phyloP scores from a whole-genome alignment of 2,329 filamentous ascomycete species.

The Pleurostoma richardsiae region DNA sequence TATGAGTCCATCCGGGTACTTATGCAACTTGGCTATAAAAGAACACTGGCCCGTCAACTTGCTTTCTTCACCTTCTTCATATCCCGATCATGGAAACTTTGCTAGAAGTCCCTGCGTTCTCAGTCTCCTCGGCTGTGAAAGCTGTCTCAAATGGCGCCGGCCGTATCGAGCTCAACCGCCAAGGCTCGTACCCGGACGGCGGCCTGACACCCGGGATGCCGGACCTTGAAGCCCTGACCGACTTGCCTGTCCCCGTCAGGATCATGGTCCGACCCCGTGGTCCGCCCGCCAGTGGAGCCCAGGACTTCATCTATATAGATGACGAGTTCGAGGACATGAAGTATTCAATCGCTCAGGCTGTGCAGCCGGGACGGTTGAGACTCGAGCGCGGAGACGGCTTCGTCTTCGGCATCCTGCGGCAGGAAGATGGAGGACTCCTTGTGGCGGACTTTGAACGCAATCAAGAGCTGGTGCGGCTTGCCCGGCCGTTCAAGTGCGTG shows the following conservation, averaged over 20 bases:
- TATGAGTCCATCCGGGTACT: too few species aligned
- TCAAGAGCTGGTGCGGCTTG: conserved; percentile 30
- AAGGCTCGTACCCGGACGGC: conserved; percentile 42
- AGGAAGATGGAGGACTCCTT: conserved; percentile 3
- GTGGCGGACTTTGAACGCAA: conserved; percentile 36
- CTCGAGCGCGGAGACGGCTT: conserved; percentile 45
- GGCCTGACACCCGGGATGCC: conserved; percentile 43
- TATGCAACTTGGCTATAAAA: too few species aligned
- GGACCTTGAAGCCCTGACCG: conserved; percentile 27
- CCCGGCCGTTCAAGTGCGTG: conserved; percentile 38
- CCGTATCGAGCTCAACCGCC: conserved; percentile 49
- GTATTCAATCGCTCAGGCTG: conserved; percentile 29
- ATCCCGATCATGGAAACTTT: neutral
- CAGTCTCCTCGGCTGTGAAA: conserved; percentile 28
- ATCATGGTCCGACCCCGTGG: conserved; percentile 52
- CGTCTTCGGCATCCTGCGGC: conserved; percentile 45
- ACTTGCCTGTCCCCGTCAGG: conserved; percentile 34
- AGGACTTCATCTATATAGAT: conserved; percentile 45
- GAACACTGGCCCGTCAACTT: too few species aligned
- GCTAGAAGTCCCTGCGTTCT: conserved; percentile 53
- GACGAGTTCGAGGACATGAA: conserved; percentile 40
- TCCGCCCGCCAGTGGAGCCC: conserved; percentile 14
- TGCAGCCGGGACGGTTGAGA: conserved; percentile 28
- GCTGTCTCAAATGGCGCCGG: conserved; percentile 38
- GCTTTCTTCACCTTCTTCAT: too few species aligned